phyloP scores from a whole-genome alignment of 1,139 yeast genomes.

The Nakaseomyces kungkrabaensis region DNA sequence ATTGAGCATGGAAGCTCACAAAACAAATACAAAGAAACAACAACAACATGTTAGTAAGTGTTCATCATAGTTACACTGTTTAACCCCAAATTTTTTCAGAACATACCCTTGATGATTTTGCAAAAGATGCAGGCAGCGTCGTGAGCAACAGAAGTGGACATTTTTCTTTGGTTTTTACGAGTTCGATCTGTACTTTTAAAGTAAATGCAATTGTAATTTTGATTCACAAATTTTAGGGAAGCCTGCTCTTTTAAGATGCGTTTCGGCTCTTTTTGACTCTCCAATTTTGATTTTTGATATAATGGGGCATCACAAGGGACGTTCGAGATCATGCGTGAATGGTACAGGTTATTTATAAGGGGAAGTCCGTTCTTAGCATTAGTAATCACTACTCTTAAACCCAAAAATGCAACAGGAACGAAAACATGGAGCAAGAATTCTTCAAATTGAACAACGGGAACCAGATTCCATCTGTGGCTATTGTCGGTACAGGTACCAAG shows the following conservation, averaged over 20 bases:
- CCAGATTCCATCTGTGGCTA: slow-evolving; percentile 40
- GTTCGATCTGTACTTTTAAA: no score
- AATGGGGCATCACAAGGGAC: not conserved
- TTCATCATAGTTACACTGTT: no score
- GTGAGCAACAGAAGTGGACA: slow-evolving; percentile 18
- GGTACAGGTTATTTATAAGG: no score
- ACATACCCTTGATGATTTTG: slow-evolving; percentile 71
- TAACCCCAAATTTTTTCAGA: no score
- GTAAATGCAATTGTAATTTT: no score
- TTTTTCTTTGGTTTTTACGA: not conserved
- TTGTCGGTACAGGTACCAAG: slow-evolving; percentile 59
- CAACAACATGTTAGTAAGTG: no score
- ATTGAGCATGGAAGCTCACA: not conserved
- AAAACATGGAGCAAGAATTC: slow-evolving; percentile 20
- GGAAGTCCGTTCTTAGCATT: not conserved
- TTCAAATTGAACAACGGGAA: slow-evolving; percentile 31
- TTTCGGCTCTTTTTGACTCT: no score
- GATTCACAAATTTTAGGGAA: not conserved
- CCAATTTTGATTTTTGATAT: no score
- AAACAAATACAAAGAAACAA: no score
- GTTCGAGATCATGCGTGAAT: not conserved
- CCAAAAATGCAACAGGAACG: not conserved
- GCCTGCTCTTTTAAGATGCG: not conserved
- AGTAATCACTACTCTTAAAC: no score
- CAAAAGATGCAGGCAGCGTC: slow-evolving; percentile 74